Evolutionary conservation across 768 basidiomycete genomes (phyloP).

Genomic region (Tremella yokohamensis): DNA sequence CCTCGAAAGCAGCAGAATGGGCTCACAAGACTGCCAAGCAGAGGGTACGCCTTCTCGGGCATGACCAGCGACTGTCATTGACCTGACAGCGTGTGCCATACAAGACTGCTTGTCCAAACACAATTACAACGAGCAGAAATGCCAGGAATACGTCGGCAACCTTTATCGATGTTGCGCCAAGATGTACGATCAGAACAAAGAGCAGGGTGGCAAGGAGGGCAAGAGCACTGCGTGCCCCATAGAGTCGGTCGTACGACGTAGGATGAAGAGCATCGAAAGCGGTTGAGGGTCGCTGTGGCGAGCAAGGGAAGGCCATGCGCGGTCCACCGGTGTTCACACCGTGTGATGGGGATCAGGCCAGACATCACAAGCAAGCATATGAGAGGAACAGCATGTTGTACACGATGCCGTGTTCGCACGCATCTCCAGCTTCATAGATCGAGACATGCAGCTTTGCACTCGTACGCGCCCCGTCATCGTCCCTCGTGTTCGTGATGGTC

Average conservation of each 20-base stretch:
- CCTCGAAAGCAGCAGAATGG: conserved; percentile 7
- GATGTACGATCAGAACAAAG: conserved; percentile 32
- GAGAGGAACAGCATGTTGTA: too few relatives aligned
- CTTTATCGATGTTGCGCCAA: conserved; percentile 47
- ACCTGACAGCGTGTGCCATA: conserved; percentile 47
- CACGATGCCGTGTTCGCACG: too few relatives aligned
- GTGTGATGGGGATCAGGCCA: too few relatives aligned
- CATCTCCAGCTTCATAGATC: too few relatives aligned
- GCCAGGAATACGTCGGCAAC: conserved; percentile 31
- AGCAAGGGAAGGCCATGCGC: too few relatives aligned
- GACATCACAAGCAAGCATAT: too few relatives aligned
- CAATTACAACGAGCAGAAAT: conserved; percentile 46
- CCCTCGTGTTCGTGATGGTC: too few relatives aligned
- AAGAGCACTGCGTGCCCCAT: conserved; percentile 45
- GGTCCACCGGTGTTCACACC: too few relatives aligned
- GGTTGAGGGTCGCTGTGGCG: too few relatives aligned
- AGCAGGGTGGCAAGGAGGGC: conserved; percentile 20
- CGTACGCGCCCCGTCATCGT: too few relatives aligned
- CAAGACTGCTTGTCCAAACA: conserved; percentile 45
- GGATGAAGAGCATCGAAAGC: conserved; percentile 30
- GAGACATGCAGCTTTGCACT: too few relatives aligned
- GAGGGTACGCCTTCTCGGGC: conserved; percentile 27
- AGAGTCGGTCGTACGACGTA: conserved; percentile 35
- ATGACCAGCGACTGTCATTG: neutral
- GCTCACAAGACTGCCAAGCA: conserved; percentile 42